phyloP scores from a whole-genome alignment of 768 basidiomycete species.

The Boletus vermiculosoides region DNA sequence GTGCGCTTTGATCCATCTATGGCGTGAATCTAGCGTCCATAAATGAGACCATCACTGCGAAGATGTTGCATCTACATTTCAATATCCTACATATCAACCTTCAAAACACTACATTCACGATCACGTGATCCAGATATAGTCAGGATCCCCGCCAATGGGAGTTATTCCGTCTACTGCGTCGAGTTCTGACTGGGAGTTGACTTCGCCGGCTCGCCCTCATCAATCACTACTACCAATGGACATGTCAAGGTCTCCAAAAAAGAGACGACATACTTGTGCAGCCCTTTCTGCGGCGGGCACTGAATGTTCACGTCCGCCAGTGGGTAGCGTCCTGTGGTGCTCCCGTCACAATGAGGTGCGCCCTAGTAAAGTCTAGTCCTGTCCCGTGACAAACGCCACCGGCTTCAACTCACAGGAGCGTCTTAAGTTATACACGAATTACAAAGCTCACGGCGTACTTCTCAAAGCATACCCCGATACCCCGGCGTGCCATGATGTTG shows the following conservation, averaged over 20 bases:
- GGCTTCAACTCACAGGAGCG: constrained; percentile 25
- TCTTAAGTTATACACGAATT: constrained; percentile 37
- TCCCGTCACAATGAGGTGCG: constrained; percentile 33
- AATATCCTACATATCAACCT: not conserved
- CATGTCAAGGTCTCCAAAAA: constrained; percentile 11
- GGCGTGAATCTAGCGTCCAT: not conserved
- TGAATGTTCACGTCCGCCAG: constrained; percentile 12
- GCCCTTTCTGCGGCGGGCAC: constrained; percentile 16
- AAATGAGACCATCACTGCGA: not conserved
- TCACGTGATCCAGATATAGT: not conserved
- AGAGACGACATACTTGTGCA: constrained; percentile 16
- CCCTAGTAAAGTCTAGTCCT: not conserved
- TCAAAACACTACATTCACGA: not conserved
- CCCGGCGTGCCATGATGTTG: constrained; percentile 25
- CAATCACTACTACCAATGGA: not conserved
- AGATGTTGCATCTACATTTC: not conserved
- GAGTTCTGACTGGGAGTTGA: constrained; percentile 1
- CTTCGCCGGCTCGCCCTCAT: not conserved
- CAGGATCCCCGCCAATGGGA: not conserved
- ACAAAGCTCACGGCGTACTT: constrained; percentile 34
- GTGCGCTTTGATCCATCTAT: not conserved
- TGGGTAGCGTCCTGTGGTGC: constrained; percentile 25
- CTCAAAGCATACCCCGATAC: constrained; percentile 32
- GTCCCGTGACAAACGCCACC: not conserved
- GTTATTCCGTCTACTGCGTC: not conserved